phyloP scores from a whole-genome alignment of 2,329 filamentous ascomycete species.

The Sporothrix globosa region DNA sequence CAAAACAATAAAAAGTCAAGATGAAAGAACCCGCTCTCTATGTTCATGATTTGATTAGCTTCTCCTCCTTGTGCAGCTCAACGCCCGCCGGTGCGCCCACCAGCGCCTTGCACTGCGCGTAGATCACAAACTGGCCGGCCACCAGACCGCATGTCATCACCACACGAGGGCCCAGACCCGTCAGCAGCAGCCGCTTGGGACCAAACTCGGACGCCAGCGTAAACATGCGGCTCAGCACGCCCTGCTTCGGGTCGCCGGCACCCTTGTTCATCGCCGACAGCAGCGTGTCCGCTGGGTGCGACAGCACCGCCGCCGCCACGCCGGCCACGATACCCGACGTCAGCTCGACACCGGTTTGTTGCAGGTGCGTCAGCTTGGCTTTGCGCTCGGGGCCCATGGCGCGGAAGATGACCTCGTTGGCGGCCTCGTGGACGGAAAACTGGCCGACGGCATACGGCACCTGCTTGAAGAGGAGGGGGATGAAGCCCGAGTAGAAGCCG shows the following conservation, averaged over 20 bases:
- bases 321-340: slow-evolving; percentile 84
- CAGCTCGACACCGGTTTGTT: slow-evolving; percentile 82
- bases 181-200: slow-evolving; percentile 51
- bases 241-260: slow-evolving; percentile 53
- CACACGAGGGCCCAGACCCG: slow-evolving; percentile 55
- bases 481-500: slow-evolving; percentile 90
- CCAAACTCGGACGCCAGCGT: slow-evolving; percentile 57
- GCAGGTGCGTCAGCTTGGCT: slow-evolving; percentile 66
- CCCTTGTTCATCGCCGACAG: slow-evolving; percentile 61
- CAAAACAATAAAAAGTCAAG: neutral
- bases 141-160: slow-evolving; percentile 59
- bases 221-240: slow-evolving; percentile 56
- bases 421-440: slow-evolving; percentile 92
- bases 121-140: slow-evolving; percentile 59
- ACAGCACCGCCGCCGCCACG: slow-evolving; percentile 85
- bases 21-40: no score
- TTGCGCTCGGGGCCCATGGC: slow-evolving; percentile 68
- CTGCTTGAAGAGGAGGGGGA: slow-evolving; percentile 84
- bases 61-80: slow-evolving; percentile 56
- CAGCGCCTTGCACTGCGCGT: slow-evolving; percentile 58
- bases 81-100: slow-evolving; percentile 56
- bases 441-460: slow-evolving; percentile 93
- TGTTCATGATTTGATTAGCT: slow-evolving; percentile 24
- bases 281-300: slow-evolving; percentile 78
- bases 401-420: slow-evolving; percentile 74